Conservation (phyloP, 495 filamentous ascomycete species). For the Hapsidospora chrysogenum region DNA sequence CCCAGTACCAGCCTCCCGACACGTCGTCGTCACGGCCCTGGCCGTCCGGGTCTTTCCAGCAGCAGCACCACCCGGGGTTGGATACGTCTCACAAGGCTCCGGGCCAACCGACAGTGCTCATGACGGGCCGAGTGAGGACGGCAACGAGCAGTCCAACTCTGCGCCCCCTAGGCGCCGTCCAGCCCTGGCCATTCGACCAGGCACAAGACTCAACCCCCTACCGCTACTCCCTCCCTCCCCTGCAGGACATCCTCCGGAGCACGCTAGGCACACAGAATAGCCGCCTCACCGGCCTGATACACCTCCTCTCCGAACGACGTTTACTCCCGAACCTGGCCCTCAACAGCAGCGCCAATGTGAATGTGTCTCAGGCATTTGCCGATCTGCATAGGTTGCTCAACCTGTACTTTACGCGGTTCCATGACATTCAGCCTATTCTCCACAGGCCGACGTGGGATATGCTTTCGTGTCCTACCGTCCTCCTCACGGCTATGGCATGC, state of each 20-base stretch:
- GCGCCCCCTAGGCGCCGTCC: too few relatives aligned
- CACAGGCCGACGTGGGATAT: conserved; percentile 14
- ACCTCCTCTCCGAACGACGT: background rate
- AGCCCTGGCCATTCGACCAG: too few relatives aligned
- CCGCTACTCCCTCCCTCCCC: too few relatives aligned
- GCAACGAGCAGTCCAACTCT: too few relatives aligned
- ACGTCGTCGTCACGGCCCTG: background rate
- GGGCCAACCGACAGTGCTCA: too few relatives aligned
- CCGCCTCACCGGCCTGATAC: background rate
- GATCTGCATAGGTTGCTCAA: conserved; percentile 10
- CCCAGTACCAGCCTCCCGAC: background rate
- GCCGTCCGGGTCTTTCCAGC: background rate
- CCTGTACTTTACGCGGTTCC: conserved; percentile 15
- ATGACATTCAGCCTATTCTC: conserved; percentile 16
- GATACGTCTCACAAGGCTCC: too few relatives aligned
- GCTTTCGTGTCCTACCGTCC: conserved; percentile 11
- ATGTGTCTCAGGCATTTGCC: background rate
- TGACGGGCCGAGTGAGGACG: too few relatives aligned
- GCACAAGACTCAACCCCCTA: too few relatives aligned
- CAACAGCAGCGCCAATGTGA: background rate
- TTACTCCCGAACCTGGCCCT: background rate
- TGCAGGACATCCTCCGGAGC: conserved; percentile 1
- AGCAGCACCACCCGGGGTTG: background rate
- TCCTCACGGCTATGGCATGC: conserved; percentile 15
- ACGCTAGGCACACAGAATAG: background rate